phyloP scores from a whole-genome alignment of 2,329 filamentous ascomycete species.

The Tolypocladium inflatum region DNA sequence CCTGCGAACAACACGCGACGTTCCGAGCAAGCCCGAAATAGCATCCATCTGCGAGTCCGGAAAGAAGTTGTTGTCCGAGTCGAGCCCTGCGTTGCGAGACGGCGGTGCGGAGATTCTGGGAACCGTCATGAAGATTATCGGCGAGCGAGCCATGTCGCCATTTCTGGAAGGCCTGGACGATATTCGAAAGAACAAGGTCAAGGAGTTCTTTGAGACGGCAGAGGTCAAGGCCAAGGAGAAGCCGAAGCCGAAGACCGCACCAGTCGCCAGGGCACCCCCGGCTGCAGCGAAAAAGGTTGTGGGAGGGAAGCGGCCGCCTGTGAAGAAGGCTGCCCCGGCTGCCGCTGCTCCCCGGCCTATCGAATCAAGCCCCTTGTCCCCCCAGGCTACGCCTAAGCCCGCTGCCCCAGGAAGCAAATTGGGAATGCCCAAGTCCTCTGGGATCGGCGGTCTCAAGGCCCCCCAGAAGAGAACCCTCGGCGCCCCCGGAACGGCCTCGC shows the following conservation, averaged over 20 bases:
- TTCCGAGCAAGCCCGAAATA: slow-evolving; percentile 77
- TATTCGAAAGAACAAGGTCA: slow-evolving; percentile 90
- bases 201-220: slow-evolving; percentile 71
- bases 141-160: slow-evolving; percentile 88
- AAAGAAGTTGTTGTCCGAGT: slow-evolving; percentile 86
- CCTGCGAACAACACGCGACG: slow-evolving; percentile 71
- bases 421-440: slow-evolving; percentile 43
- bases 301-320: slow-evolving; percentile 29
- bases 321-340: slow-evolving; percentile 36
- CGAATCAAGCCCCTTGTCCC: slow-evolving; percentile 43
- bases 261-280: slow-evolving; percentile 43
- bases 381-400: slow-evolving; percentile 47
- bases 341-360: slow-evolving; percentile 29
- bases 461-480: slow-evolving; percentile 46
- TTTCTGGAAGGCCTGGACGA: slow-evolving; percentile 90
- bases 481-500: slow-evolving; percentile 41
- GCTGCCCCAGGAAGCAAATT: slow-evolving; percentile 38
- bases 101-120: slow-evolving; percentile 88
- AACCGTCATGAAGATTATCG: slow-evolving; percentile 97
- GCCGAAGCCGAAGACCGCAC: slow-evolving; percentile 78
- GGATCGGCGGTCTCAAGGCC: slow-evolving; percentile 48
- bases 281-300: slow-evolving; percentile 37
- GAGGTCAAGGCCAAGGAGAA: slow-evolving; percentile 49
- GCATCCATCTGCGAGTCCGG: slow-evolving; percentile 76
- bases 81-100: slow-evolving; percentile 73